phyloP scores from a whole-genome alignment of 768 basidiomycete genomes.

The Exidia glandulosa region DNA sequence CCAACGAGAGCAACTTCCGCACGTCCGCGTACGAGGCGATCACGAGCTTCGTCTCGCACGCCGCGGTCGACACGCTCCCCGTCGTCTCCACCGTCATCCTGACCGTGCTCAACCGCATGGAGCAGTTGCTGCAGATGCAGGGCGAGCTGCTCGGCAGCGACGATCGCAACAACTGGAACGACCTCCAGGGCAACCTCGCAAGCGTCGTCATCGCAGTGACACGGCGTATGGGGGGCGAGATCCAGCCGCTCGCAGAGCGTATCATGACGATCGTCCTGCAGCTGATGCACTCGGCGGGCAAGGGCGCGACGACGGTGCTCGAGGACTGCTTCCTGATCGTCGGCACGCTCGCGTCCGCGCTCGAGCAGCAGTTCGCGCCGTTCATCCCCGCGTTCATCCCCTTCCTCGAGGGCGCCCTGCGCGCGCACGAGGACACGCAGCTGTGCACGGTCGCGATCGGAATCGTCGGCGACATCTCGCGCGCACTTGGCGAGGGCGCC shows the following conservation, averaged over 20 bases:
- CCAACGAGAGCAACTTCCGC: constrained; percentile 86
- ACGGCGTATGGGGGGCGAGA: constrained; percentile 71
- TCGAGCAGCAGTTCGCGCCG: constrained; percentile 67
- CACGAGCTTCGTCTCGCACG: constrained; percentile 72
- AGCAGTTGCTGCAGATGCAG: constrained; percentile 75
- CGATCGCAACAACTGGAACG: constrained; percentile 98
- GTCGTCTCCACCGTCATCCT: constrained; percentile 76
- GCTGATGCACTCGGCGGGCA: constrained; percentile 63
- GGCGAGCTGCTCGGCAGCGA: constrained; percentile 91
- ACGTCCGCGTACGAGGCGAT: constrained; percentile 96
- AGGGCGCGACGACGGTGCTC: constrained; percentile 70
- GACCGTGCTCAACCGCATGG: constrained; percentile 81
- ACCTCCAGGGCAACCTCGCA: constrained; percentile 92
- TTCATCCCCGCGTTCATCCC: constrained; percentile 82
- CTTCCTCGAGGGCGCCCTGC: constrained; percentile 79
- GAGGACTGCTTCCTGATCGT: constrained; percentile 95
- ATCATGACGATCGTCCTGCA: constrained; percentile 88
- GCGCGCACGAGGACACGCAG: constrained; percentile 89
- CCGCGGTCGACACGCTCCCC: constrained; percentile 64
- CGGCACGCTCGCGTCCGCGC: constrained; percentile 74
- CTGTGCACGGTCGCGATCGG: constrained; percentile 93
- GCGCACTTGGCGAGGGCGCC: constrained; percentile 78
- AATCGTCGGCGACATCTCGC: constrained; percentile 91
- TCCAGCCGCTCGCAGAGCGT: constrained; percentile 82
- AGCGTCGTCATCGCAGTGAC: constrained; percentile 77